Percentiles rank a stretch among this genome's conserved stretches.
These are phyloP conservation scores for Fusarium dimerum DNA, from an alignment of 2,329 filamentous ascomycete genomes.

Conservation along the genomic window DNA sequence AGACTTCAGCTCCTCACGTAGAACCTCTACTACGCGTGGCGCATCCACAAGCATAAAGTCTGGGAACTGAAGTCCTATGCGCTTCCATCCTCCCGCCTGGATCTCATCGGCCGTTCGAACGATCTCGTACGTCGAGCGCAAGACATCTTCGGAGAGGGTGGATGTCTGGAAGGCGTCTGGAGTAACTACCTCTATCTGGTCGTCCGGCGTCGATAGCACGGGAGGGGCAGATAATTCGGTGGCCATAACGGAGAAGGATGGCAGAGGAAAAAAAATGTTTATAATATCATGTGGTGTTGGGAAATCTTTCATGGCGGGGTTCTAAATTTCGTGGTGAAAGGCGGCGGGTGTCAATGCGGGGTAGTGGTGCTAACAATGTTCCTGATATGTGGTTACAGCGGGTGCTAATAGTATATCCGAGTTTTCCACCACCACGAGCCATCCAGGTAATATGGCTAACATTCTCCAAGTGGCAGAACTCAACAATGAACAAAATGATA, in stretches of 20 bases:
- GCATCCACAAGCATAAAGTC: slow-evolving; percentile 90
- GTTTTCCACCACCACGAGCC: background rate
- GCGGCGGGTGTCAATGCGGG: slow-evolving; percentile 33
- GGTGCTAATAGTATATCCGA: too few species aligned
- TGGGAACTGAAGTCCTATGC: slow-evolving; percentile 92
- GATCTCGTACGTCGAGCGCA: slow-evolving; percentile 82
- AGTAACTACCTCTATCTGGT: slow-evolving; percentile 55
- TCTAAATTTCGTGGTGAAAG: slow-evolving; percentile 8
- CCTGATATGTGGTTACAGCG: background rate
- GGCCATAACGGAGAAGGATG: slow-evolving; percentile 39
- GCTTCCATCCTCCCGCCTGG: slow-evolving; percentile 66
- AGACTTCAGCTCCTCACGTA: slow-evolving; percentile 29
- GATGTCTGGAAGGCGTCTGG: slow-evolving; percentile 35
- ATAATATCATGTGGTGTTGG: slow-evolving; percentile 3
- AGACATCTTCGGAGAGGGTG: slow-evolving; percentile 62
- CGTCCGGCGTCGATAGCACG: slow-evolving; percentile 65
- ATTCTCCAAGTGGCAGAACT: too few species aligned
- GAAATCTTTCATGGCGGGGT: slow-evolving; percentile 25
- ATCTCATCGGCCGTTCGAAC: slow-evolving; percentile 77
- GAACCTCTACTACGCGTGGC: slow-evolving; percentile 71
- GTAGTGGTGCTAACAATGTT: slow-evolving; percentile 22
- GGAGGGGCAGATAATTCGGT: slow-evolving; percentile 54
- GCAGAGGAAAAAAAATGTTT: slow-evolving; percentile 2
- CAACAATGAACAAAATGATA: too few species aligned
- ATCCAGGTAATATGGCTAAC: background rate